Evolutionary conservation across 1,139 yeast species (phyloP), one percentile per base, ranked within the genome.

Genomic region (Entelexis paramagnoliae): DNA sequence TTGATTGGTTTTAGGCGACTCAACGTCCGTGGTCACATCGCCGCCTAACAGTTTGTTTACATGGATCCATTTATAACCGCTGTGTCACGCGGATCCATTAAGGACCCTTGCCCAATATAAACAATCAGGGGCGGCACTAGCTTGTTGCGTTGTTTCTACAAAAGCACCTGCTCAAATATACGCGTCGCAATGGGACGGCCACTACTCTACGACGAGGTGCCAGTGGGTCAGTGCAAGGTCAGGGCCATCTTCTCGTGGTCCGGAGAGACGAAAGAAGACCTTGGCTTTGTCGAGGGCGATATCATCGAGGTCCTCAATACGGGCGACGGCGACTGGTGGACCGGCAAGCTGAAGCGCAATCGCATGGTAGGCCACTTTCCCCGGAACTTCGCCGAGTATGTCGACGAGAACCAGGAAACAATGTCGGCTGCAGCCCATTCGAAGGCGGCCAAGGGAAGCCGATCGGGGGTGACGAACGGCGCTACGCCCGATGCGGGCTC

Each of bases 201-300:
- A 2, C 33, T 55, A 19, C 44, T 49, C 3, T 45, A 49, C 5
- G 57, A 57, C 36, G 60, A 58, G 33, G 56, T 58, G 14, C 62
- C 62, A 3, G 56, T 59, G 2, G 60, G 61, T 13, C 56, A 52
- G 8, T 85, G 86, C 68, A 76, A 76, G 66, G 95, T 83, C 36
- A 79, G 77, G 63, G 85, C 95, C 30, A 75, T 75, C 50, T 86
- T 82, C 59, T 84, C 94, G n/a, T 86, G 95, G 94, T 79, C 94
- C 19, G 95, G 94, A 26, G 91, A 83, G 64, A 79, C 83, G 63
- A 84, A 81, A 48, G 61, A 85, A 42, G 96, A 91, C 64, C 73
- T 91, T 49, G 97, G 97, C 1, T 91, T 91, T 65, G 75, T 89
- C 45, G 97, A 91, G 68, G 95, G 94, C 51, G 97, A 91, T 64